phyloP scores from a whole-genome alignment of 805 yeast species.

The Wickerhamiella sorbophila region DNA sequence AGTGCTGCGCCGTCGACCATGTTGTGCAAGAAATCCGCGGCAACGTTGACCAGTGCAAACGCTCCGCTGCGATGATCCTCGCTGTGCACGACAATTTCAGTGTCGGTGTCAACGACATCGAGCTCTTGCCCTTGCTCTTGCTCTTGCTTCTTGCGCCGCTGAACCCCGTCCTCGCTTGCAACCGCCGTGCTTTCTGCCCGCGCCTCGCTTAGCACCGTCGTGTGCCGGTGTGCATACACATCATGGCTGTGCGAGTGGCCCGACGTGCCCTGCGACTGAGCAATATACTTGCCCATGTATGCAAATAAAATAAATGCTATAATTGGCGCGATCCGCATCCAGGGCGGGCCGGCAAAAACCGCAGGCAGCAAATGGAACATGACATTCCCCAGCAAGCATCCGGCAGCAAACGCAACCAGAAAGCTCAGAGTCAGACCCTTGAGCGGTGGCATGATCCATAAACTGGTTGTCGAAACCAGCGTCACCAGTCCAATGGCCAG shows the following conservation, averaged over 20 bases:
- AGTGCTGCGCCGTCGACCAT: slow-evolving; percentile 67
- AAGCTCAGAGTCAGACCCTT: slow-evolving; percentile 36
- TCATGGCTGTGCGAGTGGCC: slow-evolving; percentile 21
- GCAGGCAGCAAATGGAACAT: slow-evolving; percentile 56
- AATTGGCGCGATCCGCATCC: slow-evolving; percentile 40
- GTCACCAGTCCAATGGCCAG: slow-evolving; percentile 10
- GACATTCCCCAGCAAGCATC: slow-evolving; percentile 63
- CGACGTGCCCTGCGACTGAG: slow-evolving; percentile 32
- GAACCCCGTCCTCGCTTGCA: neutral
- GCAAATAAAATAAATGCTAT: slow-evolving; percentile 47
- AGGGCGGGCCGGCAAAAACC: slow-evolving; percentile 33
- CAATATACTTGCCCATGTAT: slow-evolving; percentile 44
- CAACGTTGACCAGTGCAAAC: slow-evolving; percentile 49
- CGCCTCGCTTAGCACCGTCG: slow-evolving; percentile 11
- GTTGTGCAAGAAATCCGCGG: slow-evolving; percentile 62
- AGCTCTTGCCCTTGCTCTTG: neutral
- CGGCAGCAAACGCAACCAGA: slow-evolving; percentile 59
- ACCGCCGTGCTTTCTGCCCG: neutral
- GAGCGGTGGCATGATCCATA: slow-evolving; percentile 22
- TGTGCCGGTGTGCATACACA: slow-evolving; percentile 32
- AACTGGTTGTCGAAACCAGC: slow-evolving; percentile 9
- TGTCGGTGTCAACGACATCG: neutral
- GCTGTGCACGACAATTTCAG: neutral
- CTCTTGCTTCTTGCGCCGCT: neutral
- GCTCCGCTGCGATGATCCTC: slow-evolving; percentile 9